Base-by-base conservation (phyloP, 2,329 filamentous ascomycete species). In the Claviceps purpurea region DNA sequence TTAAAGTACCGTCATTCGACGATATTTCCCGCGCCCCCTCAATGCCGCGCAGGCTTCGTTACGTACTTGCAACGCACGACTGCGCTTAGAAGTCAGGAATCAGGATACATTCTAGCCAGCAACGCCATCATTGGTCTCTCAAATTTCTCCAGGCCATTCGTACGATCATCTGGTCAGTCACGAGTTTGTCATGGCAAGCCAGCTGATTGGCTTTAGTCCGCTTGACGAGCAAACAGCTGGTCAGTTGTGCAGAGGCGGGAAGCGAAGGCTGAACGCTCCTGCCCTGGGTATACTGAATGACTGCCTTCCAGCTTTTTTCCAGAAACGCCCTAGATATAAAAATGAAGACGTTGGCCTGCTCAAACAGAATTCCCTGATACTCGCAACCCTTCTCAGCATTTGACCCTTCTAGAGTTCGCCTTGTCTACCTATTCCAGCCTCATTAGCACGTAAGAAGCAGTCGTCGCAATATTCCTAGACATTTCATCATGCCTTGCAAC, bases 401-500 rank as follows among this genome's bases (percentile, higher is more conserved):
- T 34, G 30, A 34, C 10, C 30, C 30, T 10, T 34, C 3, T 34
- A 11, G 3, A 11, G 16, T 16, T 18, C 18, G 18, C 20, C 41
- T 43, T 10, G 16, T 5, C 41, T 16, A 6, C 38, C 47, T 41
- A 11, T 14, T 41, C 14, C 2, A 41, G 6, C 38, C 24, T 41
- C 30, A n/a, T 20, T 30, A 14, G 24, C 16, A 14, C 38, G 26
- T 39, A n/a, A 20, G 30, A 30, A 18, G 30, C 18, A 45, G 5
- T 38, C 14, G 26, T 40, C 47, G 4, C 34, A 46, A 20, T 14
- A 20, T 51, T 41, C 14, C 5, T 16, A 24, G 11, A 46, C 18
- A 37, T 24, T 18, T 24, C 47, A 52, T 18, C 48, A 60, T 60
- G 59, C 20, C 58, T 40, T 52, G 53, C 41, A 60, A 58, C 52